These are phyloP conservation scores for Penicillium sp. DNA, from an alignment of 2,329 filamentous ascomycete species.

Conservation along the genomic window DNA sequence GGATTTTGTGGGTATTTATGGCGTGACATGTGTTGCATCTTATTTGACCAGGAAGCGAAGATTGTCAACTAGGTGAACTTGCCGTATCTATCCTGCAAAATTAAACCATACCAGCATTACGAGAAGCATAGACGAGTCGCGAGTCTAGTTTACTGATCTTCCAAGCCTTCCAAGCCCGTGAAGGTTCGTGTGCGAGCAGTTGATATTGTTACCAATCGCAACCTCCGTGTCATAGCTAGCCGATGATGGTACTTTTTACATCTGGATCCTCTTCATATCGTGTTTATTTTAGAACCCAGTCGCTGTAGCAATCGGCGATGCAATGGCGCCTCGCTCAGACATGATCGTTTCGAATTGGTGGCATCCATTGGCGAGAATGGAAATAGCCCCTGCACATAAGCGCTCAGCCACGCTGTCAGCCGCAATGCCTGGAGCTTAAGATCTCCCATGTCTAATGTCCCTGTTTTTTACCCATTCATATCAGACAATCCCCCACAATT, in stretches of 20 bases:
- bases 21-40: neutral
- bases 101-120: too few species aligned
- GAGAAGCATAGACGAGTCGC: too few species aligned
- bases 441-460: neutral
- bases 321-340: neutral
- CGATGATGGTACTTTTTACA: too few species aligned
- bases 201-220: too few species aligned
- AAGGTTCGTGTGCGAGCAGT: too few species aligned
- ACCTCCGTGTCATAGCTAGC: too few species aligned
- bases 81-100: too few species aligned
- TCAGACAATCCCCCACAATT: neutral
- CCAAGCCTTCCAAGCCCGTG: too few species aligned
- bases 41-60: neutral
- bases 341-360: neutral
- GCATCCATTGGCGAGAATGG: neutral
- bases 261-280: too few species aligned
- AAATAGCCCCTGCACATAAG: neutral
- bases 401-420: constrained; percentile 7
- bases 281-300: too few species aligned
- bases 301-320: neutral
- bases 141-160: too few species aligned
- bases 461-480: neutral
- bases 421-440: neutral
- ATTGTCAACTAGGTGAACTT: too few species aligned
- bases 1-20: neutral